Conservation (phyloP, 2,329 filamentous ascomycete genomes). For the Paraphaeosphaeria sporulosa region DNA sequence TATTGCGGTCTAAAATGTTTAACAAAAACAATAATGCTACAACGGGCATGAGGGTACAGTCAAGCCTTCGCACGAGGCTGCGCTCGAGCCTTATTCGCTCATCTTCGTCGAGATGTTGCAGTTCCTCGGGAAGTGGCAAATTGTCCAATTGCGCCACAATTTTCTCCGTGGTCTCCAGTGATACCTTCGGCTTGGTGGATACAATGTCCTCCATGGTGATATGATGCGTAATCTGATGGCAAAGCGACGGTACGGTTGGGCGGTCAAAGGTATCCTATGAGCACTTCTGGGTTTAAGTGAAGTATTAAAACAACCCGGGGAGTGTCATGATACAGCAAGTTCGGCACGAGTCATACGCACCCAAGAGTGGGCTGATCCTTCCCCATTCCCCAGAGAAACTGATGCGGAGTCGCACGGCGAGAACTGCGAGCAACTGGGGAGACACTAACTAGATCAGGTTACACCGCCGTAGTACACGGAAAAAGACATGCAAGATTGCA, state of each 20-base stretch:
- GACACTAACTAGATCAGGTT: background rate
- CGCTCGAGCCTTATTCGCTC: conserved; percentile 35
- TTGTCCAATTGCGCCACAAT: too few relatives aligned
- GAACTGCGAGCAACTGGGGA: background rate
- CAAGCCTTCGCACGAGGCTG: conserved; percentile 40
- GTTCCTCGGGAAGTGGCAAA: conserved; percentile 21
- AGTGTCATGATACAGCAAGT: background rate
- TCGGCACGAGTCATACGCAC: background rate
- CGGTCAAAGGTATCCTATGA: too few relatives aligned
- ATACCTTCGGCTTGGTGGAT: too few relatives aligned
- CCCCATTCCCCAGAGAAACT: background rate
- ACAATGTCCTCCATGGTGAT: too few relatives aligned
- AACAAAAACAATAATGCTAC: conserved; percentile 38
- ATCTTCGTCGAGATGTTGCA: conserved; percentile 21
- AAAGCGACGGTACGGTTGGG: too few relatives aligned
- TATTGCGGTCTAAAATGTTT: too few relatives aligned
- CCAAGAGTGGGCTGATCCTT: background rate
- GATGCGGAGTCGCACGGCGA: background rate
- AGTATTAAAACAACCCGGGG: too few relatives aligned
- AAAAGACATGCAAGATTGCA: background rate
- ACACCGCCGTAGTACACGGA: background rate
- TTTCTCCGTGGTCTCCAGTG: too few relatives aligned
- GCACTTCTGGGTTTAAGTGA: too few relatives aligned
- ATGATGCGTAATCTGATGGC: too few relatives aligned
- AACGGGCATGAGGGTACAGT: conserved; percentile 37